Percentiles rank a stretch among this genome's conserved stretches.
phyloP scores from a whole-genome alignment of 2,329 filamentous ascomycete species.

The Penicillium aurantiogriseum region DNA sequence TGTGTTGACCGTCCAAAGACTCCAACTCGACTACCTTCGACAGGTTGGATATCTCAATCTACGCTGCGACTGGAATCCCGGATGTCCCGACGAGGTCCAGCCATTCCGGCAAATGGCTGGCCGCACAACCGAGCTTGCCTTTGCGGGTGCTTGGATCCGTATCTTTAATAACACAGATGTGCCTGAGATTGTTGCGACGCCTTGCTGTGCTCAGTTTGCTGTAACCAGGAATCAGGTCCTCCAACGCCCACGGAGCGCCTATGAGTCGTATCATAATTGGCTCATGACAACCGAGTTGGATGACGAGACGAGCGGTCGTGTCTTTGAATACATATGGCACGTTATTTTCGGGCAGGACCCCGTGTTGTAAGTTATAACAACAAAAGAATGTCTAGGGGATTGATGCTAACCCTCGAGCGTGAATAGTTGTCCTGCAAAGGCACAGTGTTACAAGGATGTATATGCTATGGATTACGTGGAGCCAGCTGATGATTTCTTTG shows the following conservation, averaged over 20 bases:
- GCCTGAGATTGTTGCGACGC: conserved; percentile 52
- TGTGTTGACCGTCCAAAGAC: conserved; percentile 47
- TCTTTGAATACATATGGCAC: conserved; percentile 67
- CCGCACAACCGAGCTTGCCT: conserved; percentile 25
- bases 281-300: conserved; percentile 54
- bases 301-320: conserved; percentile 56
- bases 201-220: conserved; percentile 66
- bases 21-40: conserved; percentile 52
- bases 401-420: conserved; percentile 2
- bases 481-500: background rate
- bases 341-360: conserved; percentile 49
- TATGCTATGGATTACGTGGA: conserved; percentile 24
- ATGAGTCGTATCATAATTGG: conserved; percentile 58
- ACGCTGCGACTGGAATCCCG: conserved; percentile 47
- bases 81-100: conserved; percentile 36
- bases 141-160: conserved; percentile 29
- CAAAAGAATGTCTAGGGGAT: background rate
- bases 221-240: conserved; percentile 55
- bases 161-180: conserved; percentile 39
- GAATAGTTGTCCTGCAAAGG: conserved; percentile 28
- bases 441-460: conserved; percentile 28
- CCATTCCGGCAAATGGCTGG: conserved; percentile 26
- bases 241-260: conserved; percentile 51
- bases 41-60: conserved; percentile 58
- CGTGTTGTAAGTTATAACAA: conserved; percentile 38